A percentile compares a stretch with the other conserved stretches of the same genome.
Evolutionary conservation across 306 rosid species (phyloP).

Genomic region (Crotalaria pallida): DNA sequence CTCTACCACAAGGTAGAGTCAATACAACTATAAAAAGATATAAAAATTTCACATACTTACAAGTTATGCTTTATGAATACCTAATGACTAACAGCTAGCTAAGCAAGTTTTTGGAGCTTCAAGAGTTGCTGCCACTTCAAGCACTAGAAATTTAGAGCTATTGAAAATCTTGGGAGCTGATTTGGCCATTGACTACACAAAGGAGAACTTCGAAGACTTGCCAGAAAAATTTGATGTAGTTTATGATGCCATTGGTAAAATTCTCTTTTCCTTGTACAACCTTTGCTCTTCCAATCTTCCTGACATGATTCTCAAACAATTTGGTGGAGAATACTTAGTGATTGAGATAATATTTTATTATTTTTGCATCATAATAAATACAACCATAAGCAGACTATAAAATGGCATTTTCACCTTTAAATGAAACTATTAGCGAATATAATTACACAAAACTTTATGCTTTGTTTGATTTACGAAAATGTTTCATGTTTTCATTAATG

Average conservation of each 20-base stretch:
- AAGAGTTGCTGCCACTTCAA: constrained; percentile 81
- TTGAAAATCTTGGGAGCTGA: constrained; percentile 87
- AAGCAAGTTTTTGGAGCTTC: constrained; percentile 94
- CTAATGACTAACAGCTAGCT: constrained; percentile 52
- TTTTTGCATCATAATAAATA: background rate
- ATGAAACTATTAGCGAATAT: too few relatives aligned
- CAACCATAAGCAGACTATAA: background rate
- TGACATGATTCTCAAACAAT: constrained; percentile 8
- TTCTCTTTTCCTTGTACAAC: background rate
- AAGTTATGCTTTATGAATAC: background rate
- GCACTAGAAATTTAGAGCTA: constrained; percentile 70
- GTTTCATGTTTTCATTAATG: too few relatives aligned
- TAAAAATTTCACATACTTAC: background rate
- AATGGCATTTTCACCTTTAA: background rate
- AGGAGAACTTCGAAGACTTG: constrained; percentile 78
- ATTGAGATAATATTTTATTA: background rate
- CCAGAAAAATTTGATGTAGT: constrained; percentile 86
- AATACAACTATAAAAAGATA: background rate
- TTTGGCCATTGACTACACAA: constrained; percentile 84
- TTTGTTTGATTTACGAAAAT: too few relatives aligned
- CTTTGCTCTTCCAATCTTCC: background rate
- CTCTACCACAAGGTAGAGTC: background rate
- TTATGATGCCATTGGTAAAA: constrained; percentile 83
- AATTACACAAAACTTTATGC: too few relatives aligned
- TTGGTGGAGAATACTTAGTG: background rate